phyloP scores from a whole-genome alignment of 495 filamentous ascomycete genomes.

The Lepraria neglecta region DNA sequence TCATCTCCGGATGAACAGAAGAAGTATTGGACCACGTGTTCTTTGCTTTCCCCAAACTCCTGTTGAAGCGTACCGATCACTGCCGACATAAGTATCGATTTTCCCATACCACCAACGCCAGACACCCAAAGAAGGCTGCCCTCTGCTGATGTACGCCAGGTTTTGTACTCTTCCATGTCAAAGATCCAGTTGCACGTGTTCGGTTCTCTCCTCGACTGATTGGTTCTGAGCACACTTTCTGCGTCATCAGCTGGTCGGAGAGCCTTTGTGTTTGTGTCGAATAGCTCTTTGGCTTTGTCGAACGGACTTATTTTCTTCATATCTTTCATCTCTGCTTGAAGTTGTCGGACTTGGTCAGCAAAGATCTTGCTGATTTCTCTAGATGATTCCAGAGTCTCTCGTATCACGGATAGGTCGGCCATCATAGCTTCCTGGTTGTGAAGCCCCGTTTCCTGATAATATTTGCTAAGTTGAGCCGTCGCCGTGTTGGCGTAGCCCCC shows the following conservation, averaged over 20 bases:
- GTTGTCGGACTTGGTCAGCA: background rate
- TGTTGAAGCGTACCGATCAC: background rate
- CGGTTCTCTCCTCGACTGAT: background rate
- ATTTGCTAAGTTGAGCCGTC: background rate
- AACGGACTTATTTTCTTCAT: constrained; percentile 10
- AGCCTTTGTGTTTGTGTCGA: background rate
- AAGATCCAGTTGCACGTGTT: constrained; percentile 2
- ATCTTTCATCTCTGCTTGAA: constrained; percentile 3
- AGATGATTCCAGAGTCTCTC: constrained; percentile 3
- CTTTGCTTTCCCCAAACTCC: background rate
- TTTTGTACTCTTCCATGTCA: background rate
- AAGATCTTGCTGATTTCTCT: constrained; percentile 9
- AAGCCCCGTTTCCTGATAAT: constrained; percentile 7
- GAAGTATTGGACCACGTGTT: background rate
- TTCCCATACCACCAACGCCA: background rate
- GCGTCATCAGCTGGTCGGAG: background rate
- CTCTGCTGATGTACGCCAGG: background rate
- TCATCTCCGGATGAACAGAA: constrained; percentile 4
- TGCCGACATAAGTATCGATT: constrained; percentile 6
- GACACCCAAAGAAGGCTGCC: background rate
- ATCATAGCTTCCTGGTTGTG: constrained; percentile 10
- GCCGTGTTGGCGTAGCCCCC: constrained; percentile 7
- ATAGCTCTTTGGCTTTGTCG: background rate
- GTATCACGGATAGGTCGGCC: constrained; percentile 8
- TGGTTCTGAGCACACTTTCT: background rate